phyloP scores from a whole-genome alignment of 345 rosid species.

The Populus simonii region DNA sequence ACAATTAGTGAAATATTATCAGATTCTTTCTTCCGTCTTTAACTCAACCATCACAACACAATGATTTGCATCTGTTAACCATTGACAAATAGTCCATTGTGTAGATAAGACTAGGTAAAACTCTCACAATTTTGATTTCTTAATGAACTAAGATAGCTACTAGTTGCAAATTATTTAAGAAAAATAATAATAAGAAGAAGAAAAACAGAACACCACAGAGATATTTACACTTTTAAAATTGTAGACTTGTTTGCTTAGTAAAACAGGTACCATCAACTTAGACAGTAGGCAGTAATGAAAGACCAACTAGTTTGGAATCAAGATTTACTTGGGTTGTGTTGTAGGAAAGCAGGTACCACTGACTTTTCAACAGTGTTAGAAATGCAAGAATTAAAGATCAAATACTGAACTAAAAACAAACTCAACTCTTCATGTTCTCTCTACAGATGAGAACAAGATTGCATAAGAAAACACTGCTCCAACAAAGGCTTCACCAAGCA shows the following conservation, averaged over 20 bases:
- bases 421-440: neutral
- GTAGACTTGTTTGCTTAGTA: neutral
- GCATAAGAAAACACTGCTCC: neutral
- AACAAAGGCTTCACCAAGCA: neutral
- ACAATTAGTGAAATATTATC: neutral
- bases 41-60: neutral
- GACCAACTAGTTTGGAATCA: neutral
- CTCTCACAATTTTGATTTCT: neutral
- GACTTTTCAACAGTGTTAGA: neutral
- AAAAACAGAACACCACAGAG: too few species aligned
- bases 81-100: neutral
- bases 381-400: neutral
- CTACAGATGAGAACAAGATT: neutral
- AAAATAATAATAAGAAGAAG: neutral
- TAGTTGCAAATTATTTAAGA: neutral
- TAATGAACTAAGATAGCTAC: neutral
- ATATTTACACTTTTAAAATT: too few species aligned
- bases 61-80: slow-evolving; percentile 1
- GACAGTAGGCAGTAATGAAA: neutral
- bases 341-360: neutral
- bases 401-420: neutral
- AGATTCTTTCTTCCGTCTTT: neutral
- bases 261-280: neutral
- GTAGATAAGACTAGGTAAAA: neutral
- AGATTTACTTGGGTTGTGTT: neutral